Evolutionary conservation across 306 rosid genomes (phyloP), one percentile per base, ranked within the genome.

Genomic region (Astragalus membranaceus): DNA sequence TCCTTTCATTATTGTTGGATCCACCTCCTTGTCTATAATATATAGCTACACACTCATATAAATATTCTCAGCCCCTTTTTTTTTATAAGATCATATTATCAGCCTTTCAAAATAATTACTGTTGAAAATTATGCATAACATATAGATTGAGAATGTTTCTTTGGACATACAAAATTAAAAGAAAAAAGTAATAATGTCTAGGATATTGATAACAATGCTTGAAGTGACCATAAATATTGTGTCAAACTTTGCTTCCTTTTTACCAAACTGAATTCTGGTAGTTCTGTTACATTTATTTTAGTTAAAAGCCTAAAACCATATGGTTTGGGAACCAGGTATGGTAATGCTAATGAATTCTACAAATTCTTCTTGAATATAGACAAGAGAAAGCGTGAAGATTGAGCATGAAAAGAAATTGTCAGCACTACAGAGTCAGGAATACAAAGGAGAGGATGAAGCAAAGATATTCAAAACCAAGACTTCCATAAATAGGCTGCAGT

Each of bases 401-500:
- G 99, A 86, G 53, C 96, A 87, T 69, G 96, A 89, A 50, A 91
- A 87, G 88, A 95, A 95, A 82, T 50, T 95, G 76, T 77, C 95
- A 3, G 71, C 83, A 0, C 81, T 95, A 49, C 99, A 95, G 74
- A 83, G 83, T 79, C 97, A 91, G 82, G 99, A 95, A 78, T 89
- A 83, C 92, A 95, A 88, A 78, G 96, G 97, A 55, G 96, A 86
- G 63, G 96, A 91, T 54, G 96, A 89, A 79, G 81, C 85, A 55
- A 91, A 95, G 89, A 70, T 91, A 69, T 84, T 86, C 85, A 91
- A 91, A 86, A 95, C 99, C 70, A 95, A 95, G 88, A 56, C 95
- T 35, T 80, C 97, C 54, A 89, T 95, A 80, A 85, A 81, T 60
- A 90, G 81, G 85, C 79, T 95, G 75, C 97, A 95, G 66, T 91